Evolutionary conservation across 1,284 basidiomycete genomes (phyloP).

Genomic region (Ganoderma leucocontextum): DNA sequence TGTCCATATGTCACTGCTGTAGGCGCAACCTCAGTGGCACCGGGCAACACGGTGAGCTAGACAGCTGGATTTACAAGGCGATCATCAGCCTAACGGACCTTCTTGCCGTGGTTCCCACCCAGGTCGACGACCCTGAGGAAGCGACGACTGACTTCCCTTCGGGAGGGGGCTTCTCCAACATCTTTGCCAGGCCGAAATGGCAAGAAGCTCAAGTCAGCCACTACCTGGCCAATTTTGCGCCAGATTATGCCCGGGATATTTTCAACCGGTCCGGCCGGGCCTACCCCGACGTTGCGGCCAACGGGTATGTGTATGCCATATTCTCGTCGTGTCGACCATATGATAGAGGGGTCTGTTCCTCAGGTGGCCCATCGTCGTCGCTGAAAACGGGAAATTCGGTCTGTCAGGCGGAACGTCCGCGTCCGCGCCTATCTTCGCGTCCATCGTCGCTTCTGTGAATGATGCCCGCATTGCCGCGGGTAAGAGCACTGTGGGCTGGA

Average conservation of each 20-base stretch:
- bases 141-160: slow-evolving; percentile 31
- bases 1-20: slow-evolving; percentile 38
- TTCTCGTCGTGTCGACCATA: background rate
- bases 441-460: slow-evolving; percentile 65
- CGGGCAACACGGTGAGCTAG: slow-evolving; percentile 28
- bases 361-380: slow-evolving; percentile 48
- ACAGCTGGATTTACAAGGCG: background rate
- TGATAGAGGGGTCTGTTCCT: background rate
- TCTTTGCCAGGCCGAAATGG: slow-evolving; percentile 30
- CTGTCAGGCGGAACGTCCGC: slow-evolving; percentile 30
- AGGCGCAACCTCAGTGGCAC: slow-evolving; percentile 34
- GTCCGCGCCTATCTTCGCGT: slow-evolving; percentile 47
- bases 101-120: too few relatives aligned
- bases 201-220: slow-evolving; percentile 29
- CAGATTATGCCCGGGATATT: slow-evolving; percentile 22
- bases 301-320: slow-evolving; percentile 38
- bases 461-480: slow-evolving; percentile 57
- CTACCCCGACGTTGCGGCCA: slow-evolving; percentile 35
- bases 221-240: slow-evolving; percentile 30
- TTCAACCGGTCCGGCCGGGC: slow-evolving; percentile 33
- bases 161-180: slow-evolving; percentile 34
- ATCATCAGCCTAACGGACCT: background rate
- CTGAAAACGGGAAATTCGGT: slow-evolving; percentile 39
- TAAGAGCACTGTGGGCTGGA: slow-evolving; percentile 58
- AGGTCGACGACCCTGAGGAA: slow-evolving; percentile 30